A percentile compares a stretch with the other conserved stretches of the same genome.
These are phyloP conservation scores for Pseudogymnoascus sp. DNA, from an alignment of 2,329 filamentous ascomycete species.

Conservation along the genomic window DNA sequence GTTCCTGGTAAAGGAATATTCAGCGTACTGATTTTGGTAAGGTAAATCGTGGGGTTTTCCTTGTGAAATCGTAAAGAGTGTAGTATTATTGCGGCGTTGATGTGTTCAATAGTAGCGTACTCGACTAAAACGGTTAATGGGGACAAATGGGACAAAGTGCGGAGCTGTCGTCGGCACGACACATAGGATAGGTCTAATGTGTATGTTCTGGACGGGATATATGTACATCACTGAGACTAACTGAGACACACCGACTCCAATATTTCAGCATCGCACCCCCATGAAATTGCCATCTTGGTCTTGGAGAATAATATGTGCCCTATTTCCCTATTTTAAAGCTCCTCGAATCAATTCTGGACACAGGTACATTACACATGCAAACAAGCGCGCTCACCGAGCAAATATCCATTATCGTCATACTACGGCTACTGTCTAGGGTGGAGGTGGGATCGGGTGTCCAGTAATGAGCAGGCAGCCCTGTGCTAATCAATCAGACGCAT, in stretches of 20 bases:
- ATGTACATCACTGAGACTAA: not conserved
- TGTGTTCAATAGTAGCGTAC: constrained; percentile 8
- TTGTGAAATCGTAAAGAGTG: not conserved
- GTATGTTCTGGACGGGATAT: not conserved
- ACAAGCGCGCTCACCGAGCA: constrained; percentile 7
- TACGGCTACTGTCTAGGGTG: not conserved
- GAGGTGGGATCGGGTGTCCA: not conserved
- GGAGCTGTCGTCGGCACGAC: constrained; percentile 8
- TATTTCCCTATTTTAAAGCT: constrained; percentile 42
- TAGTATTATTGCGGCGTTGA: constrained; percentile 3
- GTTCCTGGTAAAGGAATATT: not conserved
- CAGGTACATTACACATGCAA: constrained; percentile 9
- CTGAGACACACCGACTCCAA: constrained; percentile 15
- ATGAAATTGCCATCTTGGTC: constrained; percentile 29
- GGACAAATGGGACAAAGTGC: constrained; percentile 4
- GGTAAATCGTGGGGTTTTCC: not conserved
- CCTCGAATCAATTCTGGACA: constrained; percentile 48
- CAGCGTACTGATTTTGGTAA: not conserved
- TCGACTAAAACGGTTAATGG: constrained; percentile 8
- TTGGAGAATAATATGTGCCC: too few relatives aligned
- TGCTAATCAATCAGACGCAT: constrained; percentile 6
- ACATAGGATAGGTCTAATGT: not conserved
- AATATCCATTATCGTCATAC: constrained; percentile 8
- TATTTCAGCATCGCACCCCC: constrained; percentile 18
- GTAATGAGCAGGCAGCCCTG: not conserved